phyloP scores from a whole-genome alignment of 306 rosid genomes.

The Rubus parviflorus region DNA sequence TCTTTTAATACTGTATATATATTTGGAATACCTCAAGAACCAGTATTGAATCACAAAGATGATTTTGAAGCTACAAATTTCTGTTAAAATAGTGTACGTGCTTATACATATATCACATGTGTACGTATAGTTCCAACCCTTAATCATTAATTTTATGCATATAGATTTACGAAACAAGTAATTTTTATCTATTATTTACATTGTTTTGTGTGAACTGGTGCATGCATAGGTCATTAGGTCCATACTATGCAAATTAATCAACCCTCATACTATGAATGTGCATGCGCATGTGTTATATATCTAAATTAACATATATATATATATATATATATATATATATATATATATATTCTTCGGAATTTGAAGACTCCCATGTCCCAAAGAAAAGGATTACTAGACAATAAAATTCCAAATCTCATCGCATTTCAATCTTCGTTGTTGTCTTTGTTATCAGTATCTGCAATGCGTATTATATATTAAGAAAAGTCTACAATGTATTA shows the following conservation, averaged over 20 bases:
- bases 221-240: not conserved
- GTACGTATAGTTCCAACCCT: not conserved
- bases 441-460: not conserved
- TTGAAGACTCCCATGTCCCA: not conserved
- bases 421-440: not conserved
- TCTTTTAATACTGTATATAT: too few relatives aligned
- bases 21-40: too few relatives aligned
- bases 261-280: not conserved
- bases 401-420: not conserved
- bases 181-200: not conserved
- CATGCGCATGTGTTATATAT: too few relatives aligned
- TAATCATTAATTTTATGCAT: too few relatives aligned
- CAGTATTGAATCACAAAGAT: too few relatives aligned
- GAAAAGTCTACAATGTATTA: too few relatives aligned
- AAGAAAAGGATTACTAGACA: not conserved
- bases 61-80: too few relatives aligned
- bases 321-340: not conserved
- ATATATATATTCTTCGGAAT: not conserved
- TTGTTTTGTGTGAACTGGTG: conserved; percentile 2
- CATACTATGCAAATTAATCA: not conserved
- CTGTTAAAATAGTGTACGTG: too few relatives aligned
- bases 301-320: too few relatives aligned
- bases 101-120: not conserved
- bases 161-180: not conserved
- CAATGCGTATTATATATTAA: too few relatives aligned